A percentile compares a stretch with the other conserved stretches of the same genome.
These are phyloP conservation scores for slime mould (Dictyostelium discoideum) DNA, from an alignment of 78 protist genomes.

Conservation along the genomic window dicty_2.7 NC_007090.3:823001-823500, in stretches of 20 bases:
- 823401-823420: too few relatives aligned
- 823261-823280: conserved; percentile 85
- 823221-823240: conserved; percentile 79
- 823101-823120: conserved; percentile 92
- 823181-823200: conserved; percentile 72
- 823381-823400: conserved; percentile 81
- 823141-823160: conserved; percentile 73
- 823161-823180: conserved; percentile 88
- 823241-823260: conserved; percentile 79
- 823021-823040: conserved; percentile 86
- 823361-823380: conserved; percentile 91
- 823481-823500: conserved; percentile 45
- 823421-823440: neutral
- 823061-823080: conserved; percentile 90
- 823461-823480: neutral
- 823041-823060: conserved; percentile 63
- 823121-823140: conserved; percentile 82
- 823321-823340: conserved; percentile 86
- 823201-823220: conserved; percentile 78
- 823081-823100: conserved; percentile 77
- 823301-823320: conserved; percentile 72
- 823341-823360: conserved; percentile 93
- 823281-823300: conserved; percentile 86
- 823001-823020: conserved; percentile 80
- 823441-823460: neutral